Evolutionary conservation across 768 basidiomycete genomes (phyloP).

Genomic region (Tylopilus sp.): DNA sequence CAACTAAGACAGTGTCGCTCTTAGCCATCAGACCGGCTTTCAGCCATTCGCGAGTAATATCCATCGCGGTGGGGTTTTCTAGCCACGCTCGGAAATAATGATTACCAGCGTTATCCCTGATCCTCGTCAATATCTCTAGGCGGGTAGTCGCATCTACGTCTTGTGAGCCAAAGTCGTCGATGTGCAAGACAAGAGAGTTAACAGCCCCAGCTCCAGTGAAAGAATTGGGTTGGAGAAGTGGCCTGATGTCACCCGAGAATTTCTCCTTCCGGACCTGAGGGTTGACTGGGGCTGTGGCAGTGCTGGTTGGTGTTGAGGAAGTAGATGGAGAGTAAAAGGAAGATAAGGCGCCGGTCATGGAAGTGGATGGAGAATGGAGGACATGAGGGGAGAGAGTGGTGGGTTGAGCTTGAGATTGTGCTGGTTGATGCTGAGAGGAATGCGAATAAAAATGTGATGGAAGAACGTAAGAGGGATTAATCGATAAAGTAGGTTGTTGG

Average conservation of each 20-base stretch:
- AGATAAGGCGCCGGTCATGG: constrained; percentile 32
- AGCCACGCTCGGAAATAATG: constrained; percentile 87
- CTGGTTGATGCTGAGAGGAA: constrained; percentile 27
- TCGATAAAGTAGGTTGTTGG: constrained; percentile 39
- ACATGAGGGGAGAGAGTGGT: constrained; percentile 69
- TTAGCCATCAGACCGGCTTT: constrained; percentile 62
- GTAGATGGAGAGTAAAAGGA: constrained; percentile 39
- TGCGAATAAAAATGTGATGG: constrained; percentile 37
- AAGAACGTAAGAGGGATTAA: constrained; percentile 41
- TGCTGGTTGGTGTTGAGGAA: constrained; percentile 26
- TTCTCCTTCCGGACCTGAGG: constrained; percentile 54
- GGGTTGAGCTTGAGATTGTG: constrained; percentile 39
- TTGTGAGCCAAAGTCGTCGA: constrained; percentile 56
- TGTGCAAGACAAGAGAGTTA: constrained; percentile 50
- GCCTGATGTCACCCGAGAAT: constrained; percentile 50
- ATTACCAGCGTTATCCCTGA: constrained; percentile 80
- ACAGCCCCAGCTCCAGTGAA: constrained; percentile 74
- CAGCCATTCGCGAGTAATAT: constrained; percentile 79
- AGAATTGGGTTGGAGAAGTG: constrained; percentile 52
- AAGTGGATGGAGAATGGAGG: constrained; percentile 53
- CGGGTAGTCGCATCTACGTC: constrained; percentile 67
- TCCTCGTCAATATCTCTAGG: constrained; percentile 73
- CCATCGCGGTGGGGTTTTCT: constrained; percentile 71
- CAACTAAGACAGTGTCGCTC: constrained; percentile 51
- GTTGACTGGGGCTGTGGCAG: constrained; percentile 32